Conservation (phyloP, 495 filamentous ascomycete genomes). For the Neurospora tetrasperma region DNA sequence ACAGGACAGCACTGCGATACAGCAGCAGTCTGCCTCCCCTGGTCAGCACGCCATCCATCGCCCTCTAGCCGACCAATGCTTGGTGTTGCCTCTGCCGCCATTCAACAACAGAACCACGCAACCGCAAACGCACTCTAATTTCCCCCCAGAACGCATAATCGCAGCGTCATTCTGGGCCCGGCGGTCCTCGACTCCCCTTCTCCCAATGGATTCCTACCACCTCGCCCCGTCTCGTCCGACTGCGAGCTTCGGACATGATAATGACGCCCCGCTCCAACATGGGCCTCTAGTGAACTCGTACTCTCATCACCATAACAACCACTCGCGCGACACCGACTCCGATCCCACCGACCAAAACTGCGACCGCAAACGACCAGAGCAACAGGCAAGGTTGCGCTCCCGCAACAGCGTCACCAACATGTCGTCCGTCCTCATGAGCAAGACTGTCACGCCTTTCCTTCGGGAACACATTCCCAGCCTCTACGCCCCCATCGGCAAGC, state of each 20-base stretch:
- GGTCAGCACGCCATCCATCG: constrained; percentile 28
- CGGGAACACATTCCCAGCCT: constrained; percentile 60
- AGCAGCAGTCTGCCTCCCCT: constrained; percentile 6
- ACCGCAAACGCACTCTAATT: constrained; percentile 6
- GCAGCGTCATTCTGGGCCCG: constrained; percentile 2
- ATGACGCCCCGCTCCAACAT: constrained; percentile 17
- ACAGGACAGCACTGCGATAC: constrained; percentile 8
- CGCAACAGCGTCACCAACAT: constrained; percentile 31
- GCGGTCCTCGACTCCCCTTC: constrained; percentile 9
- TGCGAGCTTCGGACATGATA: constrained; percentile 15
- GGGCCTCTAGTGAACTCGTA: constrained; percentile 15
- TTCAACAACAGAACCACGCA: constrained; percentile 18
- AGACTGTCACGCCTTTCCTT: constrained; percentile 69
- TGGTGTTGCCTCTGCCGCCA: constrained; percentile 12
- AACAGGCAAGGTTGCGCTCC: constrained; percentile 23
- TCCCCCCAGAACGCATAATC: background rate
- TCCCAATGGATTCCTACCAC: constrained; percentile 16
- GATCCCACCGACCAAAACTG: constrained; percentile 23
- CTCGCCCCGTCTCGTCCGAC: constrained; percentile 10
- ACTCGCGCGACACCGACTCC: background rate
- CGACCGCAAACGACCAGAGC: constrained; percentile 30
- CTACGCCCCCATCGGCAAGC: background rate
- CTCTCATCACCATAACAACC: background rate
- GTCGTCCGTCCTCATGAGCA: constrained; percentile 38
- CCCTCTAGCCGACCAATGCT: constrained; percentile 22